Evolutionary conservation across 2,329 filamentous ascomycete species (phyloP), one percentile per base, ranked within the genome.

Genomic region (Hypoxylon sp.): DNA sequence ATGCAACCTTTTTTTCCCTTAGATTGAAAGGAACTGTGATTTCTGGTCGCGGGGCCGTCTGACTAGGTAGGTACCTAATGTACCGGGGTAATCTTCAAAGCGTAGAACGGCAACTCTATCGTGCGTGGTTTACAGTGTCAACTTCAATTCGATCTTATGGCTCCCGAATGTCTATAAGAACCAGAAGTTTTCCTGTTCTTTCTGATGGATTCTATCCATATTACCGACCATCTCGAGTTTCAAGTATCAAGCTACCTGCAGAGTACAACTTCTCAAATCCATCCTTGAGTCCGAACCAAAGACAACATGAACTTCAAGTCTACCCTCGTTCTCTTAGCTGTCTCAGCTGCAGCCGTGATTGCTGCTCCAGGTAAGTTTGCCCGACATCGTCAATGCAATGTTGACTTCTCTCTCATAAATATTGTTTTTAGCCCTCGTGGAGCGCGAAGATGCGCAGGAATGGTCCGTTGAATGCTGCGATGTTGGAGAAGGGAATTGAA

Each of bases 221-320:
- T 47, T 31, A 58, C 29, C 44, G 6, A 58, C 31, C 17, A 48
- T 13, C 29, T 37, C 29, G 2, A 48, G 22, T 14, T 24, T 33
- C 29, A 24, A 48, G 17, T 29, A 8, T 11, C 17, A 37, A 47
- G 17, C 11, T 35, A 47, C 39, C 13, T 17, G 26, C 24, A 46
- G 13, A 19, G 6, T 17, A 37, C 31, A 39, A 58, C 29, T 26
- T 35, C 17, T 37, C 19, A 48, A 44, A 11, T 31, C 3, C 11
- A 37, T 3, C 14, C 19, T 48, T 17, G 26, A 58, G 44, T 37
- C 31, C 2, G 17, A 57, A 50, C 17, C 29, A 58, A 37, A 31
- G 19, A n/a, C 54, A 58, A 39, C n/a, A 58, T 58, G 54, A 58
- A 58, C 31, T 48, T 58, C 54, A 58, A 58, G 54, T 48, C 54